phyloP scores from a whole-genome alignment of 768 basidiomycete genomes.

The Macrolepiota dolichaula region DNA sequence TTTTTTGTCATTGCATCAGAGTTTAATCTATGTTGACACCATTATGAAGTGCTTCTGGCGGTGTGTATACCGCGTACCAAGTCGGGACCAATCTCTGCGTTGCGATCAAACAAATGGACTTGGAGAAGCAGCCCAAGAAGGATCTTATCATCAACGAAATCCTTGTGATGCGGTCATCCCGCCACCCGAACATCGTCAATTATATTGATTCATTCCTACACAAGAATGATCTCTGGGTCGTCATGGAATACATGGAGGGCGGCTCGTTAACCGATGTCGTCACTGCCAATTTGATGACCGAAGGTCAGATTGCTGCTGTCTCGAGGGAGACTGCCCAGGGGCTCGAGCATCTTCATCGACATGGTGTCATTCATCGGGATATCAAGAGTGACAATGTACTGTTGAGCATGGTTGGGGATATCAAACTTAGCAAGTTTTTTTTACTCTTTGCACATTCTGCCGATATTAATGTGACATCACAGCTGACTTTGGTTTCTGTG shows the following conservation, averaged over 20 bases:
- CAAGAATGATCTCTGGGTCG: conserved; percentile 98
- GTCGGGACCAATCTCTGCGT: conserved; percentile 92
- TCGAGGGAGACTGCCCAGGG: conserved; percentile 91
- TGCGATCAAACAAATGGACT: conserved; percentile 99
- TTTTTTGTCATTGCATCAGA: conserved; percentile 10
- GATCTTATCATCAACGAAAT: conserved; percentile 99
- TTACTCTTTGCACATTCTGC: conserved; percentile 9
- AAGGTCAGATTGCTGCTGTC: conserved; percentile 98
- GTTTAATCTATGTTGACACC: conserved; percentile 6
- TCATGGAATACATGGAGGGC: conserved; percentile 99
- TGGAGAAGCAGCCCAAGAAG: conserved; percentile 99
- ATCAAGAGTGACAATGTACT: conserved; percentile 99
- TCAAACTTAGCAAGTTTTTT: conserved; percentile 86
- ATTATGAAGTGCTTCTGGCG: conserved; percentile 79
- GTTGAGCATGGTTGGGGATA: conserved; percentile 89
- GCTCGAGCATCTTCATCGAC: conserved; percentile 89
- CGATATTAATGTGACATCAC: conserved; percentile 5
- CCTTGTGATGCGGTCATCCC: conserved; percentile 94
- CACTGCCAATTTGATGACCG: conserved; percentile 94
- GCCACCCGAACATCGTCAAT: conserved; percentile 99
- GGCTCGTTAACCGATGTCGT: conserved; percentile 94
- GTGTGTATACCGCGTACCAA: conserved; percentile 98
- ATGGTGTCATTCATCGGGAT: conserved; percentile 97
- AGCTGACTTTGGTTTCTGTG: conserved; percentile 99
- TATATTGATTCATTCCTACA: conserved; percentile 98